A percentile compares a stretch with the other conserved stretches of the same genome.
Evolutionary conservation across 176 grass and related monocot species (phyloP).

Genomic region (Hordeum vulgare): MorexV3_pseudomolecules_assembly NC_058523.1:552269587-552270086

Average conservation of each 20-base stretch:
- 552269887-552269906: constrained; percentile 22
- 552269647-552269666: constrained; percentile 31
- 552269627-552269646: background rate
- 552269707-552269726: background rate
- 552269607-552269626: background rate
- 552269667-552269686: background rate
- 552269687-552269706: background rate
- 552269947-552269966: background rate
- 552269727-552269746: background rate
- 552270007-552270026: background rate
- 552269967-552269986: background rate
- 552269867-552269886: constrained; percentile 33
- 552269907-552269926: constrained; percentile 11
- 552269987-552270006: background rate
- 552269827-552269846: background rate
- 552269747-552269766: background rate
- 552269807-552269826: background rate
- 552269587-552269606: background rate
- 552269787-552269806: background rate
- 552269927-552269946: too few species aligned
- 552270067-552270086: background rate
- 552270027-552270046: background rate
- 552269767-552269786: background rate
- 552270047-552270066: background rate
- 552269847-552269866: constrained; percentile 19